phyloP scores from a whole-genome alignment of 352 stramenopile genomes.

The Pythium oligandrum region DNA sequence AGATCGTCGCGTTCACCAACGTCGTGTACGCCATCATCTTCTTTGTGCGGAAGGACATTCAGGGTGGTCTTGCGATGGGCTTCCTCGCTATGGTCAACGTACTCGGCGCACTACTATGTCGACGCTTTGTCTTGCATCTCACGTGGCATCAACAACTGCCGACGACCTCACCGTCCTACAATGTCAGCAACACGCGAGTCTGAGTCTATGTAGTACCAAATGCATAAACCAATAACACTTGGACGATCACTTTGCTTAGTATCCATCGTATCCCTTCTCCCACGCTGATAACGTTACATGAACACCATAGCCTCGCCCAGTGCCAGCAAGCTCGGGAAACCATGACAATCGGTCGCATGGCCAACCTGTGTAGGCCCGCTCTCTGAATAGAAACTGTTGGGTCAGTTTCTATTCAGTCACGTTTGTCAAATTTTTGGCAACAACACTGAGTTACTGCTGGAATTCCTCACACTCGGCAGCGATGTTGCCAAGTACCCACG shows the following conservation, averaged over 20 bases:
- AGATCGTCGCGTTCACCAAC: slow-evolving; percentile 19
- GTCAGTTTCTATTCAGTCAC: slow-evolving; percentile 26
- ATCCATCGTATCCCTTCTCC: no score
- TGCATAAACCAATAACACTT: not conserved
- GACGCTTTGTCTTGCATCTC: slow-evolving; percentile 17
- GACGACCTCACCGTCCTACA: slow-evolving; percentile 24
- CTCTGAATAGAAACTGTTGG: slow-evolving; percentile 6
- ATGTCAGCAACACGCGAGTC: slow-evolving; percentile 12
- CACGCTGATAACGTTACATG: no score
- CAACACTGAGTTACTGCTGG: slow-evolving; percentile 67
- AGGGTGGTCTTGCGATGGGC: slow-evolving; percentile 9
- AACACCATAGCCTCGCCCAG: no score
- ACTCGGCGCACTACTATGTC: slow-evolving; percentile 25
- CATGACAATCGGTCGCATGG: no score
- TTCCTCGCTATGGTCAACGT: slow-evolving; percentile 13
- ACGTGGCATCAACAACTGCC: slow-evolving; percentile 17
- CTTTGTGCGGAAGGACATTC: slow-evolving; percentile 9
- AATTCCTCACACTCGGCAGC: slow-evolving; percentile 82
- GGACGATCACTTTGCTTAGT: no score
- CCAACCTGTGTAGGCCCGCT: no score
- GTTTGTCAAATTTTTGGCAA: slow-evolving; percentile 40
- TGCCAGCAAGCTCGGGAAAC: no score
- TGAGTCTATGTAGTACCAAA: slow-evolving; percentile 4
- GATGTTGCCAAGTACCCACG: slow-evolving; percentile 86
- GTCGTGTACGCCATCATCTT: slow-evolving; percentile 22